Evolutionary conservation across 805 yeast genomes (phyloP), one percentile per base, ranked within the genome.

Genomic region (Candida caryicola): DNA sequence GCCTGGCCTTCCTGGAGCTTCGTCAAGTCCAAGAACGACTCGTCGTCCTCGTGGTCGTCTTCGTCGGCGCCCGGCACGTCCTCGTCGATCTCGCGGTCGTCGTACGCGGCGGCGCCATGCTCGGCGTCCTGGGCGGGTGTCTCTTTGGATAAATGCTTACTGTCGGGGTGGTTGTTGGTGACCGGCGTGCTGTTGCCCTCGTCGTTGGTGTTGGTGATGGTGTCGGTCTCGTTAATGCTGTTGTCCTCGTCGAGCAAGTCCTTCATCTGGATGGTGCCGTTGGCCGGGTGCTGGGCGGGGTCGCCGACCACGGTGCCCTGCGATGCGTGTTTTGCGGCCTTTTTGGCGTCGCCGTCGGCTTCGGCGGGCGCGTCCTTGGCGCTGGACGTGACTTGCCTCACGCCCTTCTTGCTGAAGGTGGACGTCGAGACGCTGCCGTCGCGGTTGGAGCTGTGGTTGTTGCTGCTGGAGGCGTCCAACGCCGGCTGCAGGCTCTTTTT

Each of bases 1-100:
- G 76, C 74, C 60, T 85, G 95, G 30, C 82, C 90, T 16, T 81
- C 81, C 60, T 83, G 90, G 37, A 85, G 64, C 51, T 71, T 72
- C 3, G 84, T 70, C 46, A 84, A 61, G 57, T 82, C 89, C 30
- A 81, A 59, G 32, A 66, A 66, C 16, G 52, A 43, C 21, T 51
- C 59, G 27, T 52, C 58, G 43, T 54, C 51, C 19, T 45, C 51
- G 10, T 31, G 43, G 25, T 29, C 31, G 33, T 69, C 71, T 21
- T 64, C 71, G 28, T 41, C 33, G 35, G 29, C 69, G 21, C 64
- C 72, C 28, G 33, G 17, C 34, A 29, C 21, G 17, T 29, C 36
- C 6, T 37, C 39, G 34, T 35, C 36, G 28, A 31, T 34, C 8
- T 14, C 17, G 28, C 36, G 30, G 32, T 29, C 37, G 21, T 28